Evolutionary conservation across 345 rosid genomes (phyloP), one percentile per base, ranked within the genome.

Genomic region (Hypericum androsaemum): DNA sequence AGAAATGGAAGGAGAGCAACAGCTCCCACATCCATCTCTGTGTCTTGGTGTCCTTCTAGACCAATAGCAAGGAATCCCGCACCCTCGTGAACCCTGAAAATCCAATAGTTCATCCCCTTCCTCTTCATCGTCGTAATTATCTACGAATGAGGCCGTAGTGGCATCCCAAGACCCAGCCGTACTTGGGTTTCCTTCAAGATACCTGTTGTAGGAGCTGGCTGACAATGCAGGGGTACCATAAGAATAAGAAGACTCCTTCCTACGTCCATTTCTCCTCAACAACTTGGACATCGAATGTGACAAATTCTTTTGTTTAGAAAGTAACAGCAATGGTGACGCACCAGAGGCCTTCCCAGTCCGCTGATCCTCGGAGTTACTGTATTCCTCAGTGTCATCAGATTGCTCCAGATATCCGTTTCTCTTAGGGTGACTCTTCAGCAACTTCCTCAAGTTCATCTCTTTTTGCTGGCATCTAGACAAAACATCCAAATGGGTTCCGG

Each of bases 31-130:
- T 16, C 46, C 68, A 36, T 82, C 80, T 69, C 87, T 76, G 64
- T 80, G 88, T 70, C 78, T 80, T 12, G 87, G 78, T 0, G 86
- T 77, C 67, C 84, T 83, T 73, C 71, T 92, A 0, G 89, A 74
- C 95, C 98, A 88, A 58, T 87, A 92, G 68, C 95, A 87, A 13
- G 98, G 89, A 60, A 92, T 88, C 12, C 96, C 98, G 65, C 96
- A 92, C 13, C 98, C 96, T 63, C 76, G 88, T 37, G 82, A 75
- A 53, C 86, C 94, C 1, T 89, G 89, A 47, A 92, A 73, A 68
- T 92, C 94, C 68, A 88, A 62, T 56, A 71, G 70, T 65, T 83
- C 95, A 68, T 80, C 95, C 60, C 70, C 68, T 61, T 78, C 92
- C 17, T 80, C 89, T 49, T 81, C 50, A 5, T 46, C 28, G 12